Percentiles rank a stretch among this genome's conserved stretches.
phyloP scores from a whole-genome alignment of 805 yeast genomes.

The Wickerhamomyces chambardii region DNA sequence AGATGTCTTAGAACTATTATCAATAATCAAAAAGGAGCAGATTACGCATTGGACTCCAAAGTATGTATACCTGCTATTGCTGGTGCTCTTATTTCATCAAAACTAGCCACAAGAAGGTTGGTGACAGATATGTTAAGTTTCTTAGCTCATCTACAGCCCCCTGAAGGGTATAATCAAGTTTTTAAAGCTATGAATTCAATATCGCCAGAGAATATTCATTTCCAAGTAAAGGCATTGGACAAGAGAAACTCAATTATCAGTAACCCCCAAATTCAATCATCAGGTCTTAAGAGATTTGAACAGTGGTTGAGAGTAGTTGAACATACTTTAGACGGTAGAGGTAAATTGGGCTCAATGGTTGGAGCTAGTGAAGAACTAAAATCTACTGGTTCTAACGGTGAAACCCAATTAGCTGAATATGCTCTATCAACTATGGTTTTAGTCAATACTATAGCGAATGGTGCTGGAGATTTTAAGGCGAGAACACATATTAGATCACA shows the following conservation, averaged over 20 bases:
- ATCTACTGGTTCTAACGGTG: constrained; percentile 38
- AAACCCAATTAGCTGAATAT: constrained; percentile 61
- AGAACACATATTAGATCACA: constrained; percentile 52
- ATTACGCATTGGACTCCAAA: constrained; percentile 37
- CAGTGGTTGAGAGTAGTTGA: constrained; percentile 65
- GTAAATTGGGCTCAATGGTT: constrained; percentile 82
- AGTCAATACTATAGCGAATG: constrained; percentile 51
- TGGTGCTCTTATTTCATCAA: constrained; percentile 66
- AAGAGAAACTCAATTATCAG: constrained; percentile 21
- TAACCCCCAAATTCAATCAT: constrained; percentile 7
- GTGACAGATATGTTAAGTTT: constrained; percentile 72
- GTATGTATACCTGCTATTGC: constrained; percentile 51
- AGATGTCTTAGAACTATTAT: constrained; percentile 70
- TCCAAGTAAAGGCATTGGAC: constrained; percentile 22
- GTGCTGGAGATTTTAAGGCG: constrained; percentile 24
- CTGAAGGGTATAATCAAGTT: constrained; percentile 47
- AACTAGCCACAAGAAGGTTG: constrained; percentile 64
- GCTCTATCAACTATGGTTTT: constrained; percentile 62
- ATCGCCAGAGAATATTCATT: constrained; percentile 20
- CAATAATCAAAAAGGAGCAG: constrained; percentile 55
- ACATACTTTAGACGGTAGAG: constrained; percentile 72
- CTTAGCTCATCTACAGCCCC: constrained; percentile 35
- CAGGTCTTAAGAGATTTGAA: constrained; percentile 42
- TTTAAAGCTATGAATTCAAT: constrained; percentile 24
- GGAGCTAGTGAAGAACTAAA: constrained; percentile 85